These are phyloP conservation scores for Apiotrichum brassicae DNA, from an alignment of 1,284 basidiomycete species.

Conservation along the genomic window DNA sequence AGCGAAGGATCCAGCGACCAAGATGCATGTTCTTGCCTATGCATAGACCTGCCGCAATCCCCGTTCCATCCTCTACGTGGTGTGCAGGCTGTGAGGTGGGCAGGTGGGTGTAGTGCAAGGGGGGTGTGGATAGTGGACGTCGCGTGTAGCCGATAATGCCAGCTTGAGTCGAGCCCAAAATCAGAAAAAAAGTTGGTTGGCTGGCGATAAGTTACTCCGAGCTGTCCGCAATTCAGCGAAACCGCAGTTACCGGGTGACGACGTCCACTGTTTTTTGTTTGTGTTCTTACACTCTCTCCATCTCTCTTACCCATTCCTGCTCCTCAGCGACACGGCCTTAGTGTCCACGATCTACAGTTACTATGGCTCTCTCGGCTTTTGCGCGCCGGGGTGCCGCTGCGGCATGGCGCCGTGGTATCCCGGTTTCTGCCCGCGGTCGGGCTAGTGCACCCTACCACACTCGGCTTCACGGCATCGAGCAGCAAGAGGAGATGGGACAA, in stretches of 20 bases:
- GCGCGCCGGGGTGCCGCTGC: not conserved
- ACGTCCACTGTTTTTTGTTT: not conserved
- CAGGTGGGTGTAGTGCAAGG: too few species aligned
- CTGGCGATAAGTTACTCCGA: too few species aligned
- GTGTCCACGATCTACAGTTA: too few species aligned
- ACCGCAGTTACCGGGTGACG: too few species aligned
- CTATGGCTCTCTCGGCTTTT: not conserved
- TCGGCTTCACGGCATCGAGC: constrained; percentile 5
- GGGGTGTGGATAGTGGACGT: too few species aligned
- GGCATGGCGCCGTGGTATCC: not conserved
- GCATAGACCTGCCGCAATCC: too few species aligned
- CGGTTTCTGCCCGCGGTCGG: not conserved
- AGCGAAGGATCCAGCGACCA: too few species aligned
- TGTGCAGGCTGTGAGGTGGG: too few species aligned
- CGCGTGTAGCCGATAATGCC: not conserved
- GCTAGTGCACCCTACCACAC: constrained; percentile 2
- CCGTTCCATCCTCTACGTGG: too few species aligned
- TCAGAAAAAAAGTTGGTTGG: not conserved
- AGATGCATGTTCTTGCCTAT: too few species aligned
- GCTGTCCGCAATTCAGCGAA: too few species aligned
- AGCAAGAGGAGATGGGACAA: constrained; percentile 10
- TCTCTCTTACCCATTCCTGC: not conserved
- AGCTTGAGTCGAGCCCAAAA: not conserved
- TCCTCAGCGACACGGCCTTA: not conserved
- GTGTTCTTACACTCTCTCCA: not conserved